Percentiles rank a stretch among this genome's conserved stretches.
Evolutionary conservation across 192 early-diverging fungal species (phyloP).

Genomic region (Endogone sp.): DNA sequence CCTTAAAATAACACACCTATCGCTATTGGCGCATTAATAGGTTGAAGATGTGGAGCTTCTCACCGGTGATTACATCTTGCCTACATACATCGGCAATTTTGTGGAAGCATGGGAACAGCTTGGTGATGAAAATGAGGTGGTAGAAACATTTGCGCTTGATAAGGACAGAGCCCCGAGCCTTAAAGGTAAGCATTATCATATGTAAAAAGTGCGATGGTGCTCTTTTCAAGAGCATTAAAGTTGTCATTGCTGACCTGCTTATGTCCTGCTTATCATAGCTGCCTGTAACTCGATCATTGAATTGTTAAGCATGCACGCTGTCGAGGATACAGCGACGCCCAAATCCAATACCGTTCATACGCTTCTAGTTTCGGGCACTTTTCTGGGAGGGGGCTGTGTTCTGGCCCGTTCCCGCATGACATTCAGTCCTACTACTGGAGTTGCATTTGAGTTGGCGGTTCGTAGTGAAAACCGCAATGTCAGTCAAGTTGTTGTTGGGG

Average conservation of each 20-base stretch:
- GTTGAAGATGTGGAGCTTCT: conserved; percentile 84
- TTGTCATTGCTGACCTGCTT: background rate
- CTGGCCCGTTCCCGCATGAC: conserved; percentile 88
- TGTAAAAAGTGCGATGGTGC: no score
- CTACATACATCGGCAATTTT: conserved; percentile 83
- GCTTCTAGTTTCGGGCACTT: conserved; percentile 80
- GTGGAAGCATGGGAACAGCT: conserved; percentile 74
- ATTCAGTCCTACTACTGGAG: conserved; percentile 72
- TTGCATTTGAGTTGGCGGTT: conserved; percentile 89
- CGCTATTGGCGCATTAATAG: conserved; percentile 23
- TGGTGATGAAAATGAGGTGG: conserved; percentile 62
- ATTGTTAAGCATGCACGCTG: conserved; percentile 83
- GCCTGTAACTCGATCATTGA: conserved; percentile 68
- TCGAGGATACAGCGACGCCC: conserved; percentile 69
- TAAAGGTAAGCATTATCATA: conserved; percentile 61
- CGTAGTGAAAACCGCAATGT: conserved; percentile 65
- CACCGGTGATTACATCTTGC: conserved; percentile 85
- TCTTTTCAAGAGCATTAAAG: conserved; percentile 13
- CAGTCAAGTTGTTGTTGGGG: conserved; percentile 71
- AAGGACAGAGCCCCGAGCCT: conserved; percentile 66
- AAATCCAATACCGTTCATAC: conserved; percentile 78
- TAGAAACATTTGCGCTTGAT: conserved; percentile 88
- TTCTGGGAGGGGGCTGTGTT: conserved; percentile 73
- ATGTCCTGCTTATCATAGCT: conserved; percentile 32
- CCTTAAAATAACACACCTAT: background rate